A percentile compares a stretch with the other conserved stretches of the same genome.
phyloP scores from a whole-genome alignment of 768 basidiomycete genomes.

The Suillus subaureus region DNA sequence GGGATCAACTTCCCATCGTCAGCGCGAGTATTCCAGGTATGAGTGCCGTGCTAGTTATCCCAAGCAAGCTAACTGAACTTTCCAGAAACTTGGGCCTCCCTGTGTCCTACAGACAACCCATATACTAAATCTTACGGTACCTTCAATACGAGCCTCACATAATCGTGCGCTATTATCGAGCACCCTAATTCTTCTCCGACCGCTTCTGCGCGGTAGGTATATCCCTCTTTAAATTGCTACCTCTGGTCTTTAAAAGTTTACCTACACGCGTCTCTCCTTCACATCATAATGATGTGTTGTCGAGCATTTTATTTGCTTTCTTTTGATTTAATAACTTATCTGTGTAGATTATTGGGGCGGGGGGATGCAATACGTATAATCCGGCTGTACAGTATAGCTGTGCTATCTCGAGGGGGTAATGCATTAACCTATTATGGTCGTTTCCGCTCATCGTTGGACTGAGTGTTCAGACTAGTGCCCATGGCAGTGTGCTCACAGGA shows the following conservation, averaged over 20 bases:
- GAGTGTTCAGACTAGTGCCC: background rate
- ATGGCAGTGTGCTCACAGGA: background rate
- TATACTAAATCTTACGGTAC: conserved; percentile 8
- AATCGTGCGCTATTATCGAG: background rate
- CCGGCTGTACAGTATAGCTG: background rate
- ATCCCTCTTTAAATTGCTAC: background rate
- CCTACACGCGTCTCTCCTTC: too few species aligned
- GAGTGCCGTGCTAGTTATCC: background rate
- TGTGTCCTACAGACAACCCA: background rate
- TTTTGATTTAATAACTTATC: background rate
- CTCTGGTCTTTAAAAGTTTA: background rate
- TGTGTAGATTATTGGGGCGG: background rate
- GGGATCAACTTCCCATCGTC: conserved; percentile 12
- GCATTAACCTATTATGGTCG: background rate
- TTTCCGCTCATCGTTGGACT: background rate
- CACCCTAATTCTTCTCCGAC: background rate
- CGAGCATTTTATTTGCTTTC: background rate
- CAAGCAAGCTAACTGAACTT: background rate
- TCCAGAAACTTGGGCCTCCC: conserved; percentile 22
- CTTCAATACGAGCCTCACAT: background rate
- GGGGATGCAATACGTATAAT: background rate
- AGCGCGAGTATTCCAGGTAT: conserved; percentile 21
- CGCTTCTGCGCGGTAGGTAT: too few species aligned
- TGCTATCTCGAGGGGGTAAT: background rate
- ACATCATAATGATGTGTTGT: background rate